A percentile compares a stretch with the other conserved stretches of the same genome.
Evolutionary conservation across 345 rosid genomes (phyloP).

Genomic region (Mercurialis annua): DNA sequence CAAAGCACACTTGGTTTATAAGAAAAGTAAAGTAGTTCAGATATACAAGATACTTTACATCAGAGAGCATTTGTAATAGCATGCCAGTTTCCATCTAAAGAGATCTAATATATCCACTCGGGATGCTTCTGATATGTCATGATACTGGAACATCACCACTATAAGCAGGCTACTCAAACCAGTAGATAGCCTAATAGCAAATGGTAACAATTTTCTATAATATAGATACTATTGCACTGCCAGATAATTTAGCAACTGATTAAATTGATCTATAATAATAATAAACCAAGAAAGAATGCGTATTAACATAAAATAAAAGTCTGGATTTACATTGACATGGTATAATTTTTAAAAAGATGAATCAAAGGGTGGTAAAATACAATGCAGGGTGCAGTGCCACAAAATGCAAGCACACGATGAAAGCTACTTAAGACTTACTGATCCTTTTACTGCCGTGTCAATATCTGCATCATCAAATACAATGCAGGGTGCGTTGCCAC

Average conservation of each 20-base stretch:
- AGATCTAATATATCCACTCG: too few relatives aligned
- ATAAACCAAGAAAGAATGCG: not conserved
- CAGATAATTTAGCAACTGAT: not conserved
- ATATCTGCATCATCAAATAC: constrained; percentile 92
- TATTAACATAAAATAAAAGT: not conserved
- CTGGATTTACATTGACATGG: not conserved
- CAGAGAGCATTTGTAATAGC: too few relatives aligned
- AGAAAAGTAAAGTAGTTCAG: too few relatives aligned
- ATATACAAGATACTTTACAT: too few relatives aligned
- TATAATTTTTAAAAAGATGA: not conserved
- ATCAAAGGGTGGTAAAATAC: not conserved
- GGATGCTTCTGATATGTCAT: too few relatives aligned
- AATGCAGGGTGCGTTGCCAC: constrained; percentile 98
- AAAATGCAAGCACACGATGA: not conserved
- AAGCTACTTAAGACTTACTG: constrained; percentile 47
- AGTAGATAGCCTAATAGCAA: not conserved
- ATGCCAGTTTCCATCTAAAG: too few relatives aligned
- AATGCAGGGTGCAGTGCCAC: not conserved
- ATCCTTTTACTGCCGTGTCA: constrained; percentile 91
- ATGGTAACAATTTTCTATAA: not conserved
- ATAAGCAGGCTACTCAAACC: not conserved
- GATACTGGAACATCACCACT: too few relatives aligned
- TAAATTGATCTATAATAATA: not conserved
- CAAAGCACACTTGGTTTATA: too few relatives aligned
- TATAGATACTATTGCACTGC: not conserved